phyloP scores from a whole-genome alignment of 164 flowering plant genomes.

The Warburgia ugandensis region DNA sequence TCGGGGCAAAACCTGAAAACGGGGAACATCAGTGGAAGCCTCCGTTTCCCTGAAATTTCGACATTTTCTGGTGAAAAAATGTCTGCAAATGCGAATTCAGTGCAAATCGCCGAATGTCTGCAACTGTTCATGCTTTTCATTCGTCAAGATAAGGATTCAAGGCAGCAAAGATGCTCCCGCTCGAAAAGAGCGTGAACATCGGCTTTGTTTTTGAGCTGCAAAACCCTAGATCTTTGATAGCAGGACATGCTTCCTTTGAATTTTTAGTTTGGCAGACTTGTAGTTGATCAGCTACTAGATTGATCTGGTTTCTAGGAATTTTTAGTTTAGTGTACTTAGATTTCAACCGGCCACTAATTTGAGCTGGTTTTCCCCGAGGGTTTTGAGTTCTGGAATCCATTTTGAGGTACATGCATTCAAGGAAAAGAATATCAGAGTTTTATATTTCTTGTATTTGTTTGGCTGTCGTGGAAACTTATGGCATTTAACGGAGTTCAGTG shows the following conservation, averaged over 20 bases:
- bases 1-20: background rate
- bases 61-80: constrained; percentile 2
- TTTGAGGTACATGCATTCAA: too few relatives aligned
- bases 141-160: background rate
- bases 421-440: background rate
- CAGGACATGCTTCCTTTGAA: constrained; percentile 1
- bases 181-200: constrained; percentile 2
- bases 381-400: too few relatives aligned
- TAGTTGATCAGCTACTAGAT: too few relatives aligned
- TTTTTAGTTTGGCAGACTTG: too few relatives aligned
- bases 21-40: too few relatives aligned
- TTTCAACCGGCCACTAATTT: too few relatives aligned
- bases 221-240: background rate
- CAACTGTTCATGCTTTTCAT: background rate
- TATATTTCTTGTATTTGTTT: too few relatives aligned
- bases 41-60: background rate
- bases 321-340: too few relatives aligned
- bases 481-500: too few relatives aligned
- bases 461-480: too few relatives aligned
- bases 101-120: background rate
- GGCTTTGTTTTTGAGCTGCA: background rate
- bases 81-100: constrained; percentile 5
- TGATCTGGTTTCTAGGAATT: too few relatives aligned
- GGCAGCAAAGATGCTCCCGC: constrained; percentile 2
- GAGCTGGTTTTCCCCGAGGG: too few relatives aligned